These are phyloP conservation scores for Naganishia antarctica DNA, from an alignment of 768 basidiomycete species.

Conservation along the genomic window DNA sequence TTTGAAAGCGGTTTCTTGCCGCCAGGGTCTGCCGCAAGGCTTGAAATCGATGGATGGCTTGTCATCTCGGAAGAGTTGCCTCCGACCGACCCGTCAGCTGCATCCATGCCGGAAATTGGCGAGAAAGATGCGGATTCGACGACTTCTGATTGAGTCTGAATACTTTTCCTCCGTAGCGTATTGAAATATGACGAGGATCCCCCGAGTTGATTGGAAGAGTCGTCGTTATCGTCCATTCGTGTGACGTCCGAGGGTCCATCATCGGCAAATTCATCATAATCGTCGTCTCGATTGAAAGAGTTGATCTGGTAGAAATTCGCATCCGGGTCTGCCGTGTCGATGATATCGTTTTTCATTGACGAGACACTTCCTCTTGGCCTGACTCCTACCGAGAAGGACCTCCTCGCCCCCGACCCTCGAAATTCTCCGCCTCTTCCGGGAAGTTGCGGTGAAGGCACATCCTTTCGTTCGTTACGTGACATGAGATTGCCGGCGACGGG, in stretches of 20 bases:
- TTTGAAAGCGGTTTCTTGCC: not conserved
- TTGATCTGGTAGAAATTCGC: slow-evolving; percentile 34
- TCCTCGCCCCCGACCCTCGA: not conserved
- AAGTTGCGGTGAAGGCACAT: not conserved
- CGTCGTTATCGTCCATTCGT: slow-evolving; percentile 1
- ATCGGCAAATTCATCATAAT: slow-evolving; percentile 24
- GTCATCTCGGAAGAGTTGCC: not conserved
- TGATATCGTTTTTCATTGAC: slow-evolving; percentile 12
- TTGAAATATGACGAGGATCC: not conserved
- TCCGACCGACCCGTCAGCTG: not conserved
- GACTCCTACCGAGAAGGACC: slow-evolving; percentile 1
- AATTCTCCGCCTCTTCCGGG: not conserved
- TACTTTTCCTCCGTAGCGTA: slow-evolving; percentile 1
- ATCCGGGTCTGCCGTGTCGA: slow-evolving; percentile 32
- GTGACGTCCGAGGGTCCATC: slow-evolving; percentile 10
- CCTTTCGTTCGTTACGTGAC: slow-evolving; percentile 4
- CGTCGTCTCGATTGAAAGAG: slow-evolving; percentile 24
- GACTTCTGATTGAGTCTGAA: not conserved
- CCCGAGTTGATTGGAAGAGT: not conserved
- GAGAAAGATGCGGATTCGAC: not conserved
- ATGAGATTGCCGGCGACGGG: not conserved
- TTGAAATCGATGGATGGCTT: not conserved
- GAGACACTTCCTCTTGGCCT: not conserved
- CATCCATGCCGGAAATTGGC: not conserved
- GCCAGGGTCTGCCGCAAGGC: not conserved